Evolutionary conservation across 2,329 filamentous ascomycete species (phyloP), one percentile per base, ranked within the genome.

Genomic region (Colletotrichum sublineola): DNA sequence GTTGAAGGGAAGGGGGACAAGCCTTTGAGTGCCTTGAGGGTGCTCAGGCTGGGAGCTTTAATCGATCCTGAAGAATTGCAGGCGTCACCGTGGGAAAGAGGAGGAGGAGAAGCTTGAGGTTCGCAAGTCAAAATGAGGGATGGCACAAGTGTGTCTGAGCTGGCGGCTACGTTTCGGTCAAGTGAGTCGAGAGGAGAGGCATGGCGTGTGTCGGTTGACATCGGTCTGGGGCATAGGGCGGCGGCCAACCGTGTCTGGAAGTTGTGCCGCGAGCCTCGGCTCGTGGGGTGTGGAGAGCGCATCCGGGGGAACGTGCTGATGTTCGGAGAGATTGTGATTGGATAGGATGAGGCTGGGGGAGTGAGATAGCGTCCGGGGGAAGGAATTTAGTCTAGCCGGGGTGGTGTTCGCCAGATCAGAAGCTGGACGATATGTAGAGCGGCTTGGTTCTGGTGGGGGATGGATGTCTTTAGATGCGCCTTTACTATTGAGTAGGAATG

Each of bases 231-330:
- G 53, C 24, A 8, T 42, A 33, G 53, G 60, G 24, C 60, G 44
- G 55, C 60, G 38, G 52, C 44, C 58, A 68, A 58, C 65, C 44
- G 58, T 48, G 65, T 71, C 66, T 72, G 66, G 58, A 56, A 65
- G 60, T 68, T 36, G 33, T 60, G 70, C 70, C 60, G 60, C 24
- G 60, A 67, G 70, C 70, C 70, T 72, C 70, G 70, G 70, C 70
- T 72, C 40, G 18, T 64, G 53, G 64, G 53, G 68, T 63, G 64
- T 65, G 68, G 68, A 63, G 60, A 55, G 40, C 53, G 20, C 58
- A 56, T 68, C 57, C n/a, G 48, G 64, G 70, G 66, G 69, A 31
- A 38, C 60, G 65, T 72, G 70, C 70, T 72, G 70, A 72, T 64
- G 46, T 72, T 72, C 70, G 66, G 70, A 18, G 61, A n/a, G 40